Base-by-base conservation (phyloP, 1,284 basidiomycete species). In the Neolentinus lepideus region DNA sequence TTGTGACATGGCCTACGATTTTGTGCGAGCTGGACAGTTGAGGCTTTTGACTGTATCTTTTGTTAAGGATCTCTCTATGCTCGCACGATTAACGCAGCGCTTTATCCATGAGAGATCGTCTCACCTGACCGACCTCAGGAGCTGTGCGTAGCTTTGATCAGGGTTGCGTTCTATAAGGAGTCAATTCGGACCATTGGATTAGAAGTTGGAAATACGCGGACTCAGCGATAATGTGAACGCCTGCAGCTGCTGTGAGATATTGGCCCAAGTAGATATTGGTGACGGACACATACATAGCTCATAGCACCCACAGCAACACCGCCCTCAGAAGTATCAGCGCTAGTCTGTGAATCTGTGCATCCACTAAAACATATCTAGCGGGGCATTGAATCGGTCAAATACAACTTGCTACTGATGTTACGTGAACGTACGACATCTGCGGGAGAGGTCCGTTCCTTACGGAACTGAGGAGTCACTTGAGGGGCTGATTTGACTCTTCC, bases 291-390 rank as follows among this genome's bases (percentile, higher is more conserved):
- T 61, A 88, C 85, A 62, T 77, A 84, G 66, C 83, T 88, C 92
- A 94, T 94, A 1, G 92, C 92, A 47, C 94, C 95, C 1, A 91
- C 93, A 3, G 88, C 92, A 55, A 79, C 75, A 1, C 92, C 92
- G 3, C 82, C 82, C 69, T 94, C 90, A 54, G 78, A 75, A 0
- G 93, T 88, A 67, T 98, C 94, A 12, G 94, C 94, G 64, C 90
- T 92, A 9, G 94, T 98, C 71, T 97, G 94, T 14, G 84, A 81
- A 67, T 98, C 94, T 66, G 93, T 94, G 72, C 94, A 97, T 3
- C 94, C 95, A 63, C 88, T 90, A 83, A 86, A 94, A 12, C 83
- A 84, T 29, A 91, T 87, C 78, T 80, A 31, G 10, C 16, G 14
- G 57, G 25, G n/a, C n/a, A n/a, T n/a, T n/a, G n/a, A n/a, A n/a